Evolutionary conservation across 768 basidiomycete genomes (phyloP), one percentile per base, ranked within the genome.

Genomic region (Termitomyces sp.): DNA sequence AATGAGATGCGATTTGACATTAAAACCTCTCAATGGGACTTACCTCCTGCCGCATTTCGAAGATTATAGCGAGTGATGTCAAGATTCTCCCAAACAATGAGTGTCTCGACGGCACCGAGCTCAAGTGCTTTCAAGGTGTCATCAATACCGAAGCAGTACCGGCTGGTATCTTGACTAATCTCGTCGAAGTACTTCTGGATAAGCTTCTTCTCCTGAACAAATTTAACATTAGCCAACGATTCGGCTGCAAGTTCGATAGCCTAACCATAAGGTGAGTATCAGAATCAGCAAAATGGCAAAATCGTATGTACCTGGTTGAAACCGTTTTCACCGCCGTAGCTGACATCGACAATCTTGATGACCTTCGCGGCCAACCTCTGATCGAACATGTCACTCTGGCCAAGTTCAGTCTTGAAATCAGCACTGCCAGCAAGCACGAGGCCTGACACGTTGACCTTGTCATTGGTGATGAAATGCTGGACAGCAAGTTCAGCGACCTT

Each of bases 141-240:
- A 16, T 92, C 92, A 59, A 99, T 85, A 74, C 97, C 97, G 70
- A 96, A 98, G 75, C 95, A 97, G 76, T 96, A 98, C 71, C 88
- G 91, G 65, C 85, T 91, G 35, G 92, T 94, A 67, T 99, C 97
- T 69, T 92, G 91, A 64, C 94, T 96, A 75, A 99, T 99, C 74
- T 99, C 97, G 67, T 98, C 96, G 69, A 99, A 99, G 78, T 98
- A 98, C 70, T 84, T 89, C 71, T 98, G 95, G 64, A 99, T 98
- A 48, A 99, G 84, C 70, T 79, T 88, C 80, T 98, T 98, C 78
- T 99, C 97, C 72, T 98, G 96, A 34, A 99, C 96, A 65, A 99
- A 98, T 71, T 99, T 99, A 78, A 99, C 97, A 70, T 98, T 98
- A 37, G 92, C 87, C 28, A 99, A 84, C 3, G 93, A 90, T 71